These are phyloP conservation scores for Collybiopsis confluens DNA, from an alignment of 768 basidiomycete genomes.

Conservation along the genomic window DNA sequence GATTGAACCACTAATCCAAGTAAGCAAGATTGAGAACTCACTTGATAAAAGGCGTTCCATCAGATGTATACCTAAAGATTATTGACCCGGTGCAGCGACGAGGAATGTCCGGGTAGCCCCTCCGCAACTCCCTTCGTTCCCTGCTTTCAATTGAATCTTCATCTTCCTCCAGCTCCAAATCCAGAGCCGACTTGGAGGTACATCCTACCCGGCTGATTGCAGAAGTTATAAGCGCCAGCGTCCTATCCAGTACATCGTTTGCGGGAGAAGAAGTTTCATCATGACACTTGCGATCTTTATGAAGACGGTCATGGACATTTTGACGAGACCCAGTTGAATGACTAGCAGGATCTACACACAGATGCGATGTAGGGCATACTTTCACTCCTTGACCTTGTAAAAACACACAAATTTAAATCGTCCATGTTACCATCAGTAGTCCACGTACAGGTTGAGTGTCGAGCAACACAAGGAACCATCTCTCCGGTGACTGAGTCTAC, in stretches of 20 bases:
- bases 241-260: neutral
- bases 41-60: neutral
- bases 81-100: neutral
- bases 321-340: neutral
- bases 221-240: neutral
- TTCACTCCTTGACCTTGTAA: conserved; percentile 7
- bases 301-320: neutral
- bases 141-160: neutral
- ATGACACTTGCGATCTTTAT: neutral
- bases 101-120: conserved; percentile 1
- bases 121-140: neutral
- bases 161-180: neutral
- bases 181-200: neutral
- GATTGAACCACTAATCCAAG: neutral
- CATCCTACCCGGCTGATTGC: neutral
- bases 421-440: neutral
- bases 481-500: neutral
- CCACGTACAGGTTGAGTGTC: conserved; percentile 4
- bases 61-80: neutral
- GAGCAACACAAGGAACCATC: neutral
- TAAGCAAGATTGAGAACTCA: neutral
- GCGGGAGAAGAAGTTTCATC: neutral
- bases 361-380: neutral
- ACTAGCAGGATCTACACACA: neutral
- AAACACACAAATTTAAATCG: neutral